Percentiles rank a stretch among this genome's conserved stretches.
Conservation (phyloP, 139 green algal species). For the Chlorella sp. region DNA sequence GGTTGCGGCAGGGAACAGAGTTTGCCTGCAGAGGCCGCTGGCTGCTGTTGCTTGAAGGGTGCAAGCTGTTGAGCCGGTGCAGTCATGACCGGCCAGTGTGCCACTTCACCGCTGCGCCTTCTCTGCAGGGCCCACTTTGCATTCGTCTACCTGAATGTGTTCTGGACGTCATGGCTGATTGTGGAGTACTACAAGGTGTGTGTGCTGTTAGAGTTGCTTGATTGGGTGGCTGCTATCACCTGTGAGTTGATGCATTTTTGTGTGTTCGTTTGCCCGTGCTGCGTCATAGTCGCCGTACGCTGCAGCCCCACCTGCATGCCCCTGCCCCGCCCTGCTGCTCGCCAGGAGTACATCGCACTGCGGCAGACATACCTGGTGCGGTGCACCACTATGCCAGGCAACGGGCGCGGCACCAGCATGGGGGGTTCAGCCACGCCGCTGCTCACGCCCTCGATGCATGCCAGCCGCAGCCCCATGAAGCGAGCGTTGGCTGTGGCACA, state of each 20-base stretch:
- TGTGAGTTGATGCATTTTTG: too few relatives aligned
- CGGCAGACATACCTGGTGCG: constrained; percentile 50
- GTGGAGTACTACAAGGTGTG: constrained; percentile 49
- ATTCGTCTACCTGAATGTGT: constrained; percentile 39
- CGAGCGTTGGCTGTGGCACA: constrained; percentile 18
- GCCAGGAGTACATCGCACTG: constrained; percentile 49
- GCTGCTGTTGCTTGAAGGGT: too few relatives aligned
- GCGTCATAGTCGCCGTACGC: too few relatives aligned
- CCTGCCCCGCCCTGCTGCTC: not conserved
- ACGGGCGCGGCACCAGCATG: not conserved
- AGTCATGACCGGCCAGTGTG: too few relatives aligned
- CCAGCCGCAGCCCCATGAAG: constrained; percentile 32
- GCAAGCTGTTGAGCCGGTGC: too few relatives aligned
- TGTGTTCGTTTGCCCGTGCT: too few relatives aligned
- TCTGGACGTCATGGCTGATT: constrained; percentile 45
- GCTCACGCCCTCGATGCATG: constrained; percentile 15
- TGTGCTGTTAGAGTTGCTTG: too few relatives aligned
- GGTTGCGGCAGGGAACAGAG: too few relatives aligned
- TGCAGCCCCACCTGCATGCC: too few relatives aligned
- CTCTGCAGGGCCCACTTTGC: constrained; percentile 45
- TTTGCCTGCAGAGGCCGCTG: too few relatives aligned
- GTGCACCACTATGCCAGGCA: constrained; percentile 10
- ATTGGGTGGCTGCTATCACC: too few relatives aligned
- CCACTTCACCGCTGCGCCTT: not conserved
- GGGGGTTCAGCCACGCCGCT: constrained; percentile 13